Evolutionary conservation across 768 basidiomycete species (phyloP).

Genomic region (Gyrodon lividus): DNA sequence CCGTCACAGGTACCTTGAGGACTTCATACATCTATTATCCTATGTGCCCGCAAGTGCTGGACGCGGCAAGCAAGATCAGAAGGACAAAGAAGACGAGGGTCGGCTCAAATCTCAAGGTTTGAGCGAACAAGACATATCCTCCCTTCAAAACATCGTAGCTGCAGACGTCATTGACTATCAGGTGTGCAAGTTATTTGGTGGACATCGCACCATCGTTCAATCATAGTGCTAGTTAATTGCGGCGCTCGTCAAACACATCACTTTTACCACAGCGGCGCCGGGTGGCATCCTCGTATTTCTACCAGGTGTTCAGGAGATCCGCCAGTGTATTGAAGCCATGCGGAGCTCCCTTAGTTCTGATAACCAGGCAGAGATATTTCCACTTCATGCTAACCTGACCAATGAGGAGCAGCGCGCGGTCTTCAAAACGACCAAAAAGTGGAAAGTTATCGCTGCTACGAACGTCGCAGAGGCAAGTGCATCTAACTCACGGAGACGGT

Average conservation of each 20-base stretch:
- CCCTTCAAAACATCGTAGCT: constrained; percentile 59
- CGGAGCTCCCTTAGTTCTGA: constrained; percentile 27
- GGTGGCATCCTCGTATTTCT: constrained; percentile 86
- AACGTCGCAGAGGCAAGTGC: constrained; percentile 81
- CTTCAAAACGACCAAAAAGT: constrained; percentile 58
- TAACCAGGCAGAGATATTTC: constrained; percentile 54
- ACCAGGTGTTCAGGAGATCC: constrained; percentile 88
- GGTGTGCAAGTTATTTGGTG: constrained; percentile 35
- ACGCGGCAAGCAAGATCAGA: constrained; percentile 24
- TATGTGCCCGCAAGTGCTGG: constrained; percentile 52
- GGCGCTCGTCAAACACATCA: constrained; percentile 61
- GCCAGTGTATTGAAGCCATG: constrained; percentile 68
- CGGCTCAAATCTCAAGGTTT: constrained; percentile 54
- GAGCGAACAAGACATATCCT: constrained; percentile 45
- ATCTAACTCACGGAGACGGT: too few species aligned
- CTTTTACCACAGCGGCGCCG: constrained; percentile 39
- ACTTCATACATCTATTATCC: constrained; percentile 56
- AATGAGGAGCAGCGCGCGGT: constrained; percentile 80
- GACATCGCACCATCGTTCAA: background rate
- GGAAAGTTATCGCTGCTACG: constrained; percentile 88
- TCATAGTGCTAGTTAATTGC: constrained; percentile 56
- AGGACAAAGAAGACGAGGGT: constrained; percentile 43
- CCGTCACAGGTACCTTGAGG: constrained; percentile 74
- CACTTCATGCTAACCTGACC: constrained; percentile 87
- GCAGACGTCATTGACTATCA: constrained; percentile 73